Base-by-base conservation (phyloP, 768 basidiomycete species). In the Mycena albidolilacea region DNA sequence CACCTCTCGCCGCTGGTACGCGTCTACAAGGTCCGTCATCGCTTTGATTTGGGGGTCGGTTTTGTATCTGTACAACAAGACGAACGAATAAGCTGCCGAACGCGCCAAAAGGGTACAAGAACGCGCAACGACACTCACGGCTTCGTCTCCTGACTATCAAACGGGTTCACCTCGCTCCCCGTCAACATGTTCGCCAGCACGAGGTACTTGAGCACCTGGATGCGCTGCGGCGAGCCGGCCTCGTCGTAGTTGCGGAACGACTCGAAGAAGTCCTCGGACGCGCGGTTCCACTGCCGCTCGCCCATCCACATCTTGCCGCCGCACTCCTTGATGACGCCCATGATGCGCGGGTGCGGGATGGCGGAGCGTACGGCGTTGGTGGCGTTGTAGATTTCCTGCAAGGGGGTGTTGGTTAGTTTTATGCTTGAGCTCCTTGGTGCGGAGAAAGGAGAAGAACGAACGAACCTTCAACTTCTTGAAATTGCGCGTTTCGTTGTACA, bases 301-400 rank as follows among this genome's bases (percentile, higher is more conserved):
- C 95, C 96, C 98, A 99, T 99, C 97, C 98, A 99, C 98, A 99
- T 99, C 84, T 99, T 99, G 3, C 98, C 98, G 17, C 98, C 98
- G 76, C 97, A 99, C 82, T 99, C 98, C 80, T 97, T 95, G 84
- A 99, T 99, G 64, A 99, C 96, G 54, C 97, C 98, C 94, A 98
- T 97, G 79, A 99, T 98, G 39, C 96, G 90, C 11, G 98, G 98
- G 84, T 99, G 98, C 17, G 98, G 97, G 73, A 99, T 98, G 11
- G 98, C 98, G 9, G 96, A 97, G 30, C 95, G 93, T 64, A 99
- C 95, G 55, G 91, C 90, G 75, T 95, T 95, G 14, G 95, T 93
- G 11, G 97, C 97, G 76, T 98, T 97, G 84, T 99, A 99, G 66
- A 99, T 98, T 83, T 98, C 97, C 96, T 98, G 78, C 41, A 35